Conservation (phyloP, 1,139 yeast genomes). For the Nakaseomyces nivariensis region DNA sequence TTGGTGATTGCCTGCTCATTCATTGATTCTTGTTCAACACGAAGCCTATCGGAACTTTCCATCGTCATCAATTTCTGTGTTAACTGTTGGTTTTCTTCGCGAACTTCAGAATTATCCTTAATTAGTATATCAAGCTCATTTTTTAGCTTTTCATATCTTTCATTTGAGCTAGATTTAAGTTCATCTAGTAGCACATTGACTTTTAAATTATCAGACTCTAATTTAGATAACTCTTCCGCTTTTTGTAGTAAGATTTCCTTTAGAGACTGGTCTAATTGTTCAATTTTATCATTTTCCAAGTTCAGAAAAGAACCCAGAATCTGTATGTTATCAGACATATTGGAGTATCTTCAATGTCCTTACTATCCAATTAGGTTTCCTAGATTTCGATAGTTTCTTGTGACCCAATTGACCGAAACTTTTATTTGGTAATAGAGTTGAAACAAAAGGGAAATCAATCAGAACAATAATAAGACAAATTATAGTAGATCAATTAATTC, state of each 20-base stretch:
- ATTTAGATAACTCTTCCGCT: conserved; percentile 5
- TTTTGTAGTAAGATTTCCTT: not conserved
- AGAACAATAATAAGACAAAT: no score
- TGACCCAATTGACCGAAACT: no score
- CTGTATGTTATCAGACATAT: not conserved
- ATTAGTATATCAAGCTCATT: conserved; percentile 42
- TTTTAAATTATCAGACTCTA: conserved; percentile 8
- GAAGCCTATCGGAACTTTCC: not conserved
- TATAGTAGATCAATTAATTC: no score
- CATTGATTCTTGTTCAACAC: conserved; percentile 25
- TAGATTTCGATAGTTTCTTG: not conserved
- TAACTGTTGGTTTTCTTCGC: conserved; percentile 4
- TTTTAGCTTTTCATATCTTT: conserved; percentile 34
- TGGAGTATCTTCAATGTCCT: no score
- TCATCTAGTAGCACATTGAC: conserved; percentile 43
- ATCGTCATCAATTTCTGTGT: not conserved
- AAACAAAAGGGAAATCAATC: no score
- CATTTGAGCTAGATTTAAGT: conserved; percentile 32
- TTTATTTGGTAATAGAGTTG: no score
- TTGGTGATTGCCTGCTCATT: conserved; percentile 40
- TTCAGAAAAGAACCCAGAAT: not conserved
- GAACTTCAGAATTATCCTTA: conserved; percentile 1
- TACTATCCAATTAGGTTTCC: not conserved
- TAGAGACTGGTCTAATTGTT: not conserved
- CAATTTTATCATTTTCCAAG: not conserved